Evolutionary conservation across 192 early-diverging fungal species (phyloP).

Genomic region (Phycomyces blakesleeanus): DNA sequence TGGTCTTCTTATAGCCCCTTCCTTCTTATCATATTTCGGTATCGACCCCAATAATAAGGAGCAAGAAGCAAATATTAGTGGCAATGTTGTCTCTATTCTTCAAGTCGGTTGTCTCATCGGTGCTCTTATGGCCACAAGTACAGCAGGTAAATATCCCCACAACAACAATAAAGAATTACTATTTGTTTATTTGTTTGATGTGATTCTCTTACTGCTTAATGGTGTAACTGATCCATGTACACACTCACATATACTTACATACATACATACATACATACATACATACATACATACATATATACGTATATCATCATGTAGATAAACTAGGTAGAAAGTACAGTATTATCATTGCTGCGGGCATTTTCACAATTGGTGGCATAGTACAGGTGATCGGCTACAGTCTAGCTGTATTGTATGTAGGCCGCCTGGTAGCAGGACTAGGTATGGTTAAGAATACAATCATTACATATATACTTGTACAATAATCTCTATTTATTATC

Average conservation of each 20-base stretch:
- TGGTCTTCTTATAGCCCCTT: conserved; percentile 14
- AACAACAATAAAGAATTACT: too few species aligned
- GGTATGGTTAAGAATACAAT: conserved; percentile 4
- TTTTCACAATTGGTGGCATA: conserved; percentile 64
- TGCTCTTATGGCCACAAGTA: conserved; percentile 19
- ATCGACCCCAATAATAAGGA: conserved; percentile 21
- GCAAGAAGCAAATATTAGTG: conserved; percentile 15
- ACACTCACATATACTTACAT: too few species aligned
- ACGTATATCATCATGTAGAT: too few species aligned
- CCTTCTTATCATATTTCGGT: conserved; percentile 18
- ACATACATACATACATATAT: too few species aligned
- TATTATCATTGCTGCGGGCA: conserved; percentile 49
- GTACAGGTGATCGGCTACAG: conserved; percentile 29
- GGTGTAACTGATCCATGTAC: background rate
- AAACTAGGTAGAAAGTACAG: conserved; percentile 53
- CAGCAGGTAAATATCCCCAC: conserved; percentile 12
- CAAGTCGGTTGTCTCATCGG: conserved; percentile 30
- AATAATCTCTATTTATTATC: background rate
- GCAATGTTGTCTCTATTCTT: conserved; percentile 12
- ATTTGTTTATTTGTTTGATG: too few species aligned
- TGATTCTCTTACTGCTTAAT: background rate
- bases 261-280: too few species aligned
- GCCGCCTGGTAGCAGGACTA: conserved; percentile 48
- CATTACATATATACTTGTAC: background rate
- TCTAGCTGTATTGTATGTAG: conserved; percentile 42